phyloP scores from a whole-genome alignment of 257 asterid species.

The Gardenia jasminoides region DNA sequence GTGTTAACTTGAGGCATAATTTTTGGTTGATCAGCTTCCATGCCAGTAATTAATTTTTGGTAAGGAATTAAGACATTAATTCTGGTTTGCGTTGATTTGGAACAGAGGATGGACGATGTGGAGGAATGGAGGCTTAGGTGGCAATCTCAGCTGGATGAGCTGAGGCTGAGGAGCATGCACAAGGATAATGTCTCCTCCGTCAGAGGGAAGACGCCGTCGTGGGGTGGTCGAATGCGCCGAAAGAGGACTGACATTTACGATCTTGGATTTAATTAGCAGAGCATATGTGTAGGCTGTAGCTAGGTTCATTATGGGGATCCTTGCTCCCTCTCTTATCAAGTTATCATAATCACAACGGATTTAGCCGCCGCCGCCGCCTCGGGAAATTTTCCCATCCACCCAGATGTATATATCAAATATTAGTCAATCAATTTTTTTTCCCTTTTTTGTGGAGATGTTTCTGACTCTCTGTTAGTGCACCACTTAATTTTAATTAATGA shows the following conservation, averaged over 20 bases:
- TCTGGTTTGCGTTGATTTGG: not conserved
- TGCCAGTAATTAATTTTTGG: no score
- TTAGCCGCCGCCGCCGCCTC: not conserved
- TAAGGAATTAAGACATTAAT: no score
- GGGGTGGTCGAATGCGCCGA: constrained; percentile 49
- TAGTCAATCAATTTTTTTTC: no score
- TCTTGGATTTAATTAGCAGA: constrained; percentile 1
- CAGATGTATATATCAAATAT: not conserved
- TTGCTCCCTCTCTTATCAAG: not conserved
- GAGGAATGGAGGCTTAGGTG: constrained; percentile 39
- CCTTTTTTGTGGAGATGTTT: no score
- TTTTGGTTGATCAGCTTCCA: no score
- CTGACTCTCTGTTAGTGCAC: not conserved
- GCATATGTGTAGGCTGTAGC: no score
- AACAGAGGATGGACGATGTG: constrained; percentile 29
- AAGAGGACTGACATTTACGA: constrained; percentile 16
- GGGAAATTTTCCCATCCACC: no score
- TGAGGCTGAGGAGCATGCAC: constrained; percentile 27
- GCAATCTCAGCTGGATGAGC: constrained; percentile 46
- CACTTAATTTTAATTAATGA: not conserved
- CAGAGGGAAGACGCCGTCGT: constrained; percentile 32
- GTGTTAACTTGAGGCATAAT: no score
- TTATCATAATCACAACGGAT: no score
- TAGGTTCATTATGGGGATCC: not conserved
- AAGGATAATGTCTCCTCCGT: not conserved